These are phyloP conservation scores for Trametes polyzona DNA, from an alignment of 1,284 basidiomycete species.

Conservation along the genomic window DNA sequence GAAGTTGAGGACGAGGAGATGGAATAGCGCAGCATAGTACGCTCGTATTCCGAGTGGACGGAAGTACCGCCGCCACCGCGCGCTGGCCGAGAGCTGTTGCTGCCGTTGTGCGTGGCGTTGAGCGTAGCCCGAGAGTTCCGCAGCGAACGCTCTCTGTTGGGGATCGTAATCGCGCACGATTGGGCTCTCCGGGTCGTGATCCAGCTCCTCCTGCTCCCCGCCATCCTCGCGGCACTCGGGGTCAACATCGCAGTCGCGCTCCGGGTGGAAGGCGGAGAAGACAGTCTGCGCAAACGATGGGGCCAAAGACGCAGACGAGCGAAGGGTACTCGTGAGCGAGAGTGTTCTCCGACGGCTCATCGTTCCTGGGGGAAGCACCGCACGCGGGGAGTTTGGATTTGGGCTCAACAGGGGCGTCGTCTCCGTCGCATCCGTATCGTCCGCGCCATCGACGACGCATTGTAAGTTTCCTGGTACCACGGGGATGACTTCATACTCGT, in stretches of 20 bases:
- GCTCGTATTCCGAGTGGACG: slow-evolving; percentile 54
- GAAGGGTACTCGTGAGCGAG: slow-evolving; percentile 57
- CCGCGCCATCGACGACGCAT: slow-evolving; percentile 17
- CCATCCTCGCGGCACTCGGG: slow-evolving; percentile 36
- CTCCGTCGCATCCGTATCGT: slow-evolving; percentile 39
- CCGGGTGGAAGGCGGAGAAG: slow-evolving; percentile 59
- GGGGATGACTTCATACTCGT: slow-evolving; percentile 30
- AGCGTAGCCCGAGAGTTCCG: slow-evolving; percentile 26
- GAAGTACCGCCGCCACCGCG: slow-evolving; percentile 60
- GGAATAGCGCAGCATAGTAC: slow-evolving; percentile 68
- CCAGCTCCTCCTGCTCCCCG: slow-evolving; percentile 21
- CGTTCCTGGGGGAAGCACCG: slow-evolving; percentile 23
- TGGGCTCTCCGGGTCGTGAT: slow-evolving; percentile 20
- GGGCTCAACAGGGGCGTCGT: slow-evolving; percentile 46
- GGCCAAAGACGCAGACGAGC: slow-evolving; percentile 51
- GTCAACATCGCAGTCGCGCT: slow-evolving; percentile 44
- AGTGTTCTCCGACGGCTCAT: slow-evolving; percentile 45
- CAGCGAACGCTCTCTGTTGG: slow-evolving; percentile 24
- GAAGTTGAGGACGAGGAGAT: slow-evolving; percentile 73
- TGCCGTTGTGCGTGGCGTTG: slow-evolving; percentile 15
- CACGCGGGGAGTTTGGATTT: slow-evolving; percentile 26
- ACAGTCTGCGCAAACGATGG: slow-evolving; percentile 71
- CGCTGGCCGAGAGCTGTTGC: slow-evolving; percentile 14
- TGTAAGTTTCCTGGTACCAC: background rate
- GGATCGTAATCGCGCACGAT: slow-evolving; percentile 22